Conservation (phyloP, 2,329 filamentous ascomycete genomes). For the Monilinia polystroma region DNA sequence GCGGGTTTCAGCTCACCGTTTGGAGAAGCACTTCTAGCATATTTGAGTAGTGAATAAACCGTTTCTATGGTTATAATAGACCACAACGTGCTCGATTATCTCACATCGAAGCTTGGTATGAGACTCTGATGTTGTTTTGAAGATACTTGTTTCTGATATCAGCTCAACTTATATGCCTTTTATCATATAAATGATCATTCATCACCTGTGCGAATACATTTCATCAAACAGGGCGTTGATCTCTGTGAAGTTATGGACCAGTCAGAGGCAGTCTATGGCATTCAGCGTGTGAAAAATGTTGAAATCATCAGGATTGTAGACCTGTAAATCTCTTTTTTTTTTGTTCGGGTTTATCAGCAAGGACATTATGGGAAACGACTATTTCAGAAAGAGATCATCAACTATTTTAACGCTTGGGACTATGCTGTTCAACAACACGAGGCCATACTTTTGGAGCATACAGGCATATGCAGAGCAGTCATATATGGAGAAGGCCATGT, state of each 20-base stretch:
- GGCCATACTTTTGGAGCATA: background rate
- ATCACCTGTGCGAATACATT: background rate
- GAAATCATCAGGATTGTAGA: background rate
- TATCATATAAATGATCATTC: background rate
- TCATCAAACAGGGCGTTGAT: background rate
- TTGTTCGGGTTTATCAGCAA: too few species aligned
- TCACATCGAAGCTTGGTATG: too few species aligned
- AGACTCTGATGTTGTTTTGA: too few species aligned
- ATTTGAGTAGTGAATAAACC: background rate
- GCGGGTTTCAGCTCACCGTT: background rate
- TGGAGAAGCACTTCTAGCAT: background rate
- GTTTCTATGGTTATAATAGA: background rate
- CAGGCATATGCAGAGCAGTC: background rate
- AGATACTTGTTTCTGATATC: too few species aligned
- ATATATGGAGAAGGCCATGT: background rate
- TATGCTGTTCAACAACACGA: background rate
- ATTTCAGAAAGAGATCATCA: too few species aligned
- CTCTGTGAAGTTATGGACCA: background rate
- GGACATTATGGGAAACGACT: too few species aligned
- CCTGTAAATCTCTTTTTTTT: too few species aligned
- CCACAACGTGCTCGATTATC: too few species aligned
- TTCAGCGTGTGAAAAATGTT: background rate
- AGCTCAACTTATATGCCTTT: too few species aligned
- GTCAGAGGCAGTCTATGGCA: background rate
- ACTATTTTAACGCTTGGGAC: background rate